Conservation (phyloP, 148 eudicot species). For the Camellia granthamiana region DNA sequence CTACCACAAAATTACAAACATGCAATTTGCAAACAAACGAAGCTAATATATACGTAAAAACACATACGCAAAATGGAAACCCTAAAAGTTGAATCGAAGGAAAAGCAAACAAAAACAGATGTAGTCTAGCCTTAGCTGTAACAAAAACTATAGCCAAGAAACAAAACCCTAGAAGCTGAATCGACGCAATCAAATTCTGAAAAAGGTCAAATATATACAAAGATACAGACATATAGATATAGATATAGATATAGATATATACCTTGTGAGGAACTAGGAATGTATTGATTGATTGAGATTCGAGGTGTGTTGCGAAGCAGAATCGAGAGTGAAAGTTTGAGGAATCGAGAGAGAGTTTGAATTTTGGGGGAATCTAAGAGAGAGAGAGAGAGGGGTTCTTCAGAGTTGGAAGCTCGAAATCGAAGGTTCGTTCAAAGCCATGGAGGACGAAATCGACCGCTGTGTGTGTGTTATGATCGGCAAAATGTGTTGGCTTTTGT, state of each 20-base stretch:
- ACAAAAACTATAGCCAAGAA: not conserved
- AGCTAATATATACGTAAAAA: not conserved
- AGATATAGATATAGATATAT: not conserved
- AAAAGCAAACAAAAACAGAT: not conserved
- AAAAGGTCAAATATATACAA: not conserved
- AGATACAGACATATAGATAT: not conserved
- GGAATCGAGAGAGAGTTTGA: not conserved
- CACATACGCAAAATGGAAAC: not conserved
- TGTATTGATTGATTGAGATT: not conserved
- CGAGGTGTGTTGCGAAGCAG: not conserved
- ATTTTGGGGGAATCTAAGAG: slow-evolving; percentile 14
- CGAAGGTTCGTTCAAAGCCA: slow-evolving; percentile 1
- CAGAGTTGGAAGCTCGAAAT: slow-evolving; percentile 4
- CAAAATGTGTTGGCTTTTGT: not conserved
- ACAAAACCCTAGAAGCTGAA: slow-evolving; percentile 8
- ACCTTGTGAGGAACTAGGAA: not conserved
- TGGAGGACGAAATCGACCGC: slow-evolving; percentile 9
- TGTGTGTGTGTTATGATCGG: not conserved
- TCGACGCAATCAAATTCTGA: not conserved
- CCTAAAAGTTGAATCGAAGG: slow-evolving; percentile 2
- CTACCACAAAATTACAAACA: not conserved
- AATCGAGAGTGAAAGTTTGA: not conserved
- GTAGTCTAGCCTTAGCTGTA: not conserved
- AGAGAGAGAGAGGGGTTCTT: slow-evolving; percentile 1
- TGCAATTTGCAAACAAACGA: not conserved